phyloP scores from a whole-genome alignment of 345 rosid genomes.

The Rhodomyrtus tomentosa region DNA sequence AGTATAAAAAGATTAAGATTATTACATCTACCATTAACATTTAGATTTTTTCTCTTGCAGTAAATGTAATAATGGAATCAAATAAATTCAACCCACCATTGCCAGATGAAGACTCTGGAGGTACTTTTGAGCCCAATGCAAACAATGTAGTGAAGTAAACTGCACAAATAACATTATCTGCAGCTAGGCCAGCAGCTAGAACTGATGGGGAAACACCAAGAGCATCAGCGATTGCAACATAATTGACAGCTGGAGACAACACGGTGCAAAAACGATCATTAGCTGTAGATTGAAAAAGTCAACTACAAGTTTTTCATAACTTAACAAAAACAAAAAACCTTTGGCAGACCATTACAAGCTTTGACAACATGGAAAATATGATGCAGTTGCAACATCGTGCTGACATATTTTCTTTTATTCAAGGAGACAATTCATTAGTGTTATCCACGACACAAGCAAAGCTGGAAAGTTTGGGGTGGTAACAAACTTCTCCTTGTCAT shows the following conservation, averaged over 20 bases:
- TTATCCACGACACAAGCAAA: not conserved
- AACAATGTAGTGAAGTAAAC: constrained; percentile 66
- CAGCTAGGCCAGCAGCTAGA: constrained; percentile 75
- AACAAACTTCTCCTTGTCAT: not conserved
- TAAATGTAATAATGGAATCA: not conserved
- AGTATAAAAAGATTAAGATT: not conserved
- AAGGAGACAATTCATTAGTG: not conserved
- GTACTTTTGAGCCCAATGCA: constrained; percentile 70
- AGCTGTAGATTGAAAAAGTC: not conserved
- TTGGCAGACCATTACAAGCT: not conserved
- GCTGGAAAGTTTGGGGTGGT: not conserved
- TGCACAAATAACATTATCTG: constrained; percentile 88
- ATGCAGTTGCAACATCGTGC: not conserved
- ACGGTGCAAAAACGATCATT: not conserved
- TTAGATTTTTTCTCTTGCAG: not conserved
- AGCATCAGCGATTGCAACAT: constrained; percentile 72
- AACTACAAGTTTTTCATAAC: not conserved
- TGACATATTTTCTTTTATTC: not conserved
- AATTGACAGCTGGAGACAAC: constrained; percentile 53
- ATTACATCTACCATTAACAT: not conserved
- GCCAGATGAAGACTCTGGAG: constrained; percentile 38
- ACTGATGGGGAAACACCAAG: constrained; percentile 60
- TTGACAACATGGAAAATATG: not conserved
- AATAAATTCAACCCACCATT: constrained; percentile 20
- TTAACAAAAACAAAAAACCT: not conserved